phyloP scores from a whole-genome alignment of 108 stramenopile species.

The Bacterosira constricta region DNA sequence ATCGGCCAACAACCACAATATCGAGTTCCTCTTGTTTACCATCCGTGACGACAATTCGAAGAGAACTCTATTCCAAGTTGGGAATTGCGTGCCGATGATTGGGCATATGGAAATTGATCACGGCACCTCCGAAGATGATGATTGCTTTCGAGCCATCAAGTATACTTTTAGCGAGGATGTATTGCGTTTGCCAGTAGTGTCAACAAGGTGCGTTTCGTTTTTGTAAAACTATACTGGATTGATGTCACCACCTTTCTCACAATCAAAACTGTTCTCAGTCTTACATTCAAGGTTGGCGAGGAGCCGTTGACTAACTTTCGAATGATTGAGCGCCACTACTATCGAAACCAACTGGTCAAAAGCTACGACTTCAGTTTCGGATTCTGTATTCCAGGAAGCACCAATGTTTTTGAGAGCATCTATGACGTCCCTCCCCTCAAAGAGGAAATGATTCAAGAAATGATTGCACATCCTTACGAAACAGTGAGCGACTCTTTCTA shows the following conservation, averaged over 20 bases:
- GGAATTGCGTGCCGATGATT: constrained; percentile 49
- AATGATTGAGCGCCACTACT: constrained; percentile 88
- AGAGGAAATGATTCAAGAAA: constrained; percentile 69
- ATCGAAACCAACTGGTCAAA: constrained; percentile 60
- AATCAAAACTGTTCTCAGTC: not conserved
- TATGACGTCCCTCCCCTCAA: constrained; percentile 73
- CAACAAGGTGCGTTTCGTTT: constrained; percentile 25
- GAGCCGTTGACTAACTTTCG: constrained; percentile 60
- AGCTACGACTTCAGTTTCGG: constrained; percentile 70
- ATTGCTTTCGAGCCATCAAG: constrained; percentile 68
- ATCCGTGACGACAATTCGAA: constrained; percentile 73
- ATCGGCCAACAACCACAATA: constrained; percentile 62
- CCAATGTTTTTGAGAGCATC: constrained; percentile 79
- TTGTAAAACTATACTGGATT: too few relatives aligned
- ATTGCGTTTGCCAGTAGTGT: constrained; percentile 62
- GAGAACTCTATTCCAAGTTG: constrained; percentile 69
- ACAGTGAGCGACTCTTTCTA: constrained; percentile 72
- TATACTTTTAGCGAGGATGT: constrained; percentile 82
- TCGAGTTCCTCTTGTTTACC: constrained; percentile 70
- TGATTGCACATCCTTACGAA: constrained; percentile 74
- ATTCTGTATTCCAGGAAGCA: constrained; percentile 77
- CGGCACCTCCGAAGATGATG: constrained; percentile 48
- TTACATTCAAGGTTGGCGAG: constrained; percentile 75
- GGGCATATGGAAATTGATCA: constrained; percentile 52
- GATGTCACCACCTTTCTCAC: too few relatives aligned